Evolutionary conservation across 2,329 filamentous ascomycete species (phyloP), one percentile per base, ranked within the genome.

Genomic region (Pleomassaria siparia): DNA sequence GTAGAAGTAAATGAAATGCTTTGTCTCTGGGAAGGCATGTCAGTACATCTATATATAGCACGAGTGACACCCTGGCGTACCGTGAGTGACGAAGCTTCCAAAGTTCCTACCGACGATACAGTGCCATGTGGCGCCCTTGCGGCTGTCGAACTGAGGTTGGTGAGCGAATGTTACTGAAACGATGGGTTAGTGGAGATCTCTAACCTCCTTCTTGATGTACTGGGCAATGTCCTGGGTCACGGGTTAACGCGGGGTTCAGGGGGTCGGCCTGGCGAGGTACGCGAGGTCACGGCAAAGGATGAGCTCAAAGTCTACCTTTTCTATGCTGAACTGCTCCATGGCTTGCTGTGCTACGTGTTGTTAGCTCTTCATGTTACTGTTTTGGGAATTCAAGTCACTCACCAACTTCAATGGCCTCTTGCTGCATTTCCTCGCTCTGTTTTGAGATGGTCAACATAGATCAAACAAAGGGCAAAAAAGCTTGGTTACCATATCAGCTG

Each of bases 1-100:
- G 78, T 99, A 99, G 79, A 99, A 99, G 79, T 99, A 99, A 72
- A 99, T 96, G 79, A 99, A 99, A 76, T 99, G 94, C 78, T 97
- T 97, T 22, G 94, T 97, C 75, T 97, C 94, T 96, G 76, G 29
- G 33, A 8, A 2, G 24, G 4, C 66, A 36, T 66, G 46, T 15
- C 15, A 35, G 40, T n/a, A 29, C 40, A 24, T 11, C 13, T 13
- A 15, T 11, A 35, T 32, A 21, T 10, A 13, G 24, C 9, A 10
- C 20, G 35, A 24, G 9, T 1, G 24, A 18, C 7, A 40, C 2
- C 10, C 40, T 3, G 36, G 54, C 82, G 52, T 82, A 96, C 91
- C 91, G 69, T 99, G 94, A 32, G 94, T 99, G 43, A 99, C 94
- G 63, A 97, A 99, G 76, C 92, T 97, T 62, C 94, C 94, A 76